Evolutionary conservation across 1,284 basidiomycete genomes (phyloP).

Genomic region (Trichosporon sp.): DNA sequence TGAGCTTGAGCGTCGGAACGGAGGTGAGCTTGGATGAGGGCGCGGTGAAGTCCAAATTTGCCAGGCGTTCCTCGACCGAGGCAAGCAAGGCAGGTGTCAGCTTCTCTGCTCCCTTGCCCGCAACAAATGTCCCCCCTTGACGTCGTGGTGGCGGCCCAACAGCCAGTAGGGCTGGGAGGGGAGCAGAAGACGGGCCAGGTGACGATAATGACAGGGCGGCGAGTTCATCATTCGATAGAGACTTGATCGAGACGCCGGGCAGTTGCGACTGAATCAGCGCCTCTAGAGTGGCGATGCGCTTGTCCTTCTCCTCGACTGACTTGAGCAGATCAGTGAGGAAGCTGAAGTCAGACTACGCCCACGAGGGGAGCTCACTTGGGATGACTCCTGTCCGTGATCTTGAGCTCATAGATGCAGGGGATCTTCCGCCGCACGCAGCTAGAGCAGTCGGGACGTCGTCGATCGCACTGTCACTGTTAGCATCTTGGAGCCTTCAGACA

Average conservation of each 20-base stretch:
- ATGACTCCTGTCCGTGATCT: slow-evolving; percentile 9
- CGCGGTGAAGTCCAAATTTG: slow-evolving; percentile 1
- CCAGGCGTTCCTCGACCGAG: slow-evolving; percentile 1
- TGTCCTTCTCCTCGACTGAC: slow-evolving; percentile 12
- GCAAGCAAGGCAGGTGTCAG: not conserved
- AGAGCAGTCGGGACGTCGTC: not conserved
- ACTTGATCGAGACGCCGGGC: not conserved
- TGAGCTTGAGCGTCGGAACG: not conserved
- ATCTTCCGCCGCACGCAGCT: not conserved
- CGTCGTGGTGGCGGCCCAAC: not conserved
- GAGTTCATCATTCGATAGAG: not conserved
- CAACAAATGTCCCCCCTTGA: not conserved
- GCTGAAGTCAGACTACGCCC: not conserved
- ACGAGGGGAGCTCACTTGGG: slow-evolving; percentile 4
- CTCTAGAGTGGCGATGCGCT: slow-evolving; percentile 6
- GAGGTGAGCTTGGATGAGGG: not conserved
- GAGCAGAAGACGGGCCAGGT: not conserved
- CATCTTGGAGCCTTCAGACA: not conserved
- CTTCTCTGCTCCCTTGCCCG: not conserved
- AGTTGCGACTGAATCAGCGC: not conserved
- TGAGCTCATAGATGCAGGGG: not conserved
- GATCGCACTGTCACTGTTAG: not conserved
- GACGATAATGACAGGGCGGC: not conserved
- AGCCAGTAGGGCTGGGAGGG: not conserved
- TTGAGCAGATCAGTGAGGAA: slow-evolving; percentile 10